Base-by-base conservation (phyloP, 805 yeast genomes). In the Candida taoyuanica region DNA sequence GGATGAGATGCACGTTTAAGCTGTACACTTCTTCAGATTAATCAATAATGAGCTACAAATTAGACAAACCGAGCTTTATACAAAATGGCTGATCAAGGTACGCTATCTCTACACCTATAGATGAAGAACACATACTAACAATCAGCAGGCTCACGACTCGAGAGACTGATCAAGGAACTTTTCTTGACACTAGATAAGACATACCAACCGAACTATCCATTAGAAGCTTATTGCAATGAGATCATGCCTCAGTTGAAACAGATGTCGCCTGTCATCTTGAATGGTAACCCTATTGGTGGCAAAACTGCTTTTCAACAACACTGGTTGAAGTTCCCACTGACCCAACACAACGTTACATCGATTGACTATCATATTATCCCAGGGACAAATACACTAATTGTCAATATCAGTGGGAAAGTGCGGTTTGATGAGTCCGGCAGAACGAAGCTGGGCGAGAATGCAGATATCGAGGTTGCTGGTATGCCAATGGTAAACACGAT, bases 381-480 rank as follows among this genome's bases (percentile, higher is more conserved):
- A 0, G 85, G 85, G 1, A 68, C 83, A 0, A 78, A 76, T 1
- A 65, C 73, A 1, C 56, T 68, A 27, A 66, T 81, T 7, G 66
- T 78, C 20, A 70, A 70, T 39, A 60, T 76, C 13, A 65, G 67
- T 36, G 64, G 76, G 13, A 84, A 81, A 56, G 84, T 83, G 11
- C 67, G 79, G 43, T 84, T 83, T 49, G 93, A 85, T 58, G 93
- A 85, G 52, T 72, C 81, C 37, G 93, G 93, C 0, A 71, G 65
- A 43, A 80, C 78, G 43, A 73, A 78, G 53, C 51, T 74, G 19
- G 88, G 88, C 2, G 83, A 79, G 39, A 68, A 76, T 16, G 74
- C 87, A 0, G 78, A 78, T 32, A 57, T 80, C 5, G 46, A 36
- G n/a, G 43, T 41, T 15, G 42, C 37, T 11, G 34, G 28, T 4